Base-by-base conservation (phyloP, 192 early-diverging fungal species). In the Entomortierella chlamydospora region DNA sequence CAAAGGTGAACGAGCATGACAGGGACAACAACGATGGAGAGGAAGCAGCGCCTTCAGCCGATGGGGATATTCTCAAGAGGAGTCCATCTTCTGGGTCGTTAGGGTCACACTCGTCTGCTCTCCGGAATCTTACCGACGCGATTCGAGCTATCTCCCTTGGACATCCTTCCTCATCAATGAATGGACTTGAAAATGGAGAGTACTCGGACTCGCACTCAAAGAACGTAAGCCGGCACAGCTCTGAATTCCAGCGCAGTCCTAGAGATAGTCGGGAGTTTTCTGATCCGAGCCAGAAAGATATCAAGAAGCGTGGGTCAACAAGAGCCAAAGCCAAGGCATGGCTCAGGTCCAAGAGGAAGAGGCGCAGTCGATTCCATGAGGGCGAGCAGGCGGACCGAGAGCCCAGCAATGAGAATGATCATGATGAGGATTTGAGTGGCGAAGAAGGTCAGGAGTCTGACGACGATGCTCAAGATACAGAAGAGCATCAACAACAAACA, bases 111-210 rank as follows among this genome's bases (percentile, higher is more conserved):
- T 70, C 76, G 2, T 57, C 68, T 20, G 52, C 76, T 2, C 65
- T 79, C 33, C 76, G 68, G 0, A 79, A 63, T 30, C 31, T 79
- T n/a, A 63, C 68, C 23, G 63, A 68, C 11, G 68, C 76, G 0
- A 33, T 79, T 39, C 67, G 76, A 1, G 61, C 76, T 52, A 79
- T 79, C 68, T 79, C 76, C 8, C 66, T 79, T 54, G 74, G 74
- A 0, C 61, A 47, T 31, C 53, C 74, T 26, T 29, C 62, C 0
- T 37, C 67, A 2, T 41, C 71, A 7, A 30, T 30, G 15, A 43
- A n/a, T 51, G 57, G 57, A 1, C 17, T 34, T 2, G 67, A 58
- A 28, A 12, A 15, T 2, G 30, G 30, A n/a, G 37, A 51, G 9
- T 57, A 59, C 8, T 26, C 52, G 26, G 39, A 54, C n/a, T 12